Conservation (phyloP, 202 grass and related monocot genomes). For the Eragrostis tef region DNA sequence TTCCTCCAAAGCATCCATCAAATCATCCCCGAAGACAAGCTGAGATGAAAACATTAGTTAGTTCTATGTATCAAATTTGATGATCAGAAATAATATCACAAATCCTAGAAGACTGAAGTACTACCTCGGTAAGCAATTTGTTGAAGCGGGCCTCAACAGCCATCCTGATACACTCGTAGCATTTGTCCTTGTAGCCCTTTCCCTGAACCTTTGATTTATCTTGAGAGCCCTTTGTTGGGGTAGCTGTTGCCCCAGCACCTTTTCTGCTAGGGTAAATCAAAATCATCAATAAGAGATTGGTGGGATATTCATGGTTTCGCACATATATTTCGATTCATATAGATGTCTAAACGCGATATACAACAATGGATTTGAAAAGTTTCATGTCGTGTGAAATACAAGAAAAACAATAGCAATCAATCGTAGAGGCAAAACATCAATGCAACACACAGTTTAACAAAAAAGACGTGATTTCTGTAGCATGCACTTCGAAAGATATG, state of each 20-base stretch:
- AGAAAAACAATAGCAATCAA: conserved; percentile 21
- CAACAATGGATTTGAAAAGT: conserved; percentile 25
- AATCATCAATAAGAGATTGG: conserved; percentile 33
- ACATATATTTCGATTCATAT: conserved; percentile 22
- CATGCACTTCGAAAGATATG: not conserved
- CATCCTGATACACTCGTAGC: conserved; percentile 86
- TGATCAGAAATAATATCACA: conserved; percentile 19
- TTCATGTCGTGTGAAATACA: conserved; percentile 25
- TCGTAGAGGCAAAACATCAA: not conserved
- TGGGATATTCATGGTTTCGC: conserved; percentile 29
- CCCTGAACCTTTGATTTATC: conserved; percentile 74
- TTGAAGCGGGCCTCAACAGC: conserved; percentile 87
- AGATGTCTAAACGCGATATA: conserved; percentile 14
- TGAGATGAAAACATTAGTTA: conserved; percentile 62
- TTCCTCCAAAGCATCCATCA: conserved; percentile 98
- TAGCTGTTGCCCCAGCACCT: conserved; percentile 46
- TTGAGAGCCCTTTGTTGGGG: conserved; percentile 62
- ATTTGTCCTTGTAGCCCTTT: conserved; percentile 98
- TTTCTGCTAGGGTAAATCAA: conserved; percentile 61
- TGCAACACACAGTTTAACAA: not conserved
- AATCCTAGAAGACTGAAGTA: conserved; percentile 40
- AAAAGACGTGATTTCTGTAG: not conserved
- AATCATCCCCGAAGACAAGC: conserved; percentile 83
- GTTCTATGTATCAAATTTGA: conserved; percentile 33
- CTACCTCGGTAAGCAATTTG: conserved; percentile 85